Evolutionary conservation across 805 yeast species (phyloP).

Genomic region (Starmera caribaea): DNA sequence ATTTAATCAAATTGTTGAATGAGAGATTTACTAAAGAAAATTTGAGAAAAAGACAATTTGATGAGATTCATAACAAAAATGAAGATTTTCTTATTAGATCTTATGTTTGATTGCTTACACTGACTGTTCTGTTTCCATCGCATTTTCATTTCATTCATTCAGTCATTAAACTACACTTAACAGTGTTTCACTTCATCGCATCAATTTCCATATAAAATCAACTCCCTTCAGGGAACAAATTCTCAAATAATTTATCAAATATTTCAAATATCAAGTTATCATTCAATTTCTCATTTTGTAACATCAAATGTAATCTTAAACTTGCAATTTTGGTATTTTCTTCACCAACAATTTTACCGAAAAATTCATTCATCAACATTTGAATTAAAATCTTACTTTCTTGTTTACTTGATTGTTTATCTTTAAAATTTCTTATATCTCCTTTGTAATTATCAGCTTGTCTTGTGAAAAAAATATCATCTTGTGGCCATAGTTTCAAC

Average conservation of each 20-base stretch:
- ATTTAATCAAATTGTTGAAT: no score
- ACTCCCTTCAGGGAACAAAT: conserved; percentile 18
- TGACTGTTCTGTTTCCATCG: no score
- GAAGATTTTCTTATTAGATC: no score
- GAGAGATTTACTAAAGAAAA: no score
- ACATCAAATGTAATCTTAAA: conserved; percentile 45
- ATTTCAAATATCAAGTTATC: conserved; percentile 50
- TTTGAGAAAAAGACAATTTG: no score
- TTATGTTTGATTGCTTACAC: no score
- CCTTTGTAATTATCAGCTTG: conserved; percentile 27
- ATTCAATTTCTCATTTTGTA: conserved; percentile 68
- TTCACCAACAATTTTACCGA: conserved; percentile 67
- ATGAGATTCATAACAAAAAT: no score
- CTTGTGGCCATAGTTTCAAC: conserved; percentile 40
- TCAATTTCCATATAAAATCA: background rate
- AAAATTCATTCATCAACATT: conserved; percentile 49
- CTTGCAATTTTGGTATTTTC: conserved; percentile 57
- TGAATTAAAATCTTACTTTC: conserved; percentile 53
- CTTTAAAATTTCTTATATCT: conserved; percentile 35
- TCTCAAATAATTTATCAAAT: conserved; percentile 46
- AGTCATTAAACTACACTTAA: background rate
- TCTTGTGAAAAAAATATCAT: conserved; percentile 16
- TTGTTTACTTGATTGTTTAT: conserved; percentile 40
- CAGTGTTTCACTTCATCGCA: background rate
- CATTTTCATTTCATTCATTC: background rate